Evolutionary conservation across 2,329 filamentous ascomycete species (phyloP).

Genomic region (Pseudogymnoascus verrucosus): DNA sequence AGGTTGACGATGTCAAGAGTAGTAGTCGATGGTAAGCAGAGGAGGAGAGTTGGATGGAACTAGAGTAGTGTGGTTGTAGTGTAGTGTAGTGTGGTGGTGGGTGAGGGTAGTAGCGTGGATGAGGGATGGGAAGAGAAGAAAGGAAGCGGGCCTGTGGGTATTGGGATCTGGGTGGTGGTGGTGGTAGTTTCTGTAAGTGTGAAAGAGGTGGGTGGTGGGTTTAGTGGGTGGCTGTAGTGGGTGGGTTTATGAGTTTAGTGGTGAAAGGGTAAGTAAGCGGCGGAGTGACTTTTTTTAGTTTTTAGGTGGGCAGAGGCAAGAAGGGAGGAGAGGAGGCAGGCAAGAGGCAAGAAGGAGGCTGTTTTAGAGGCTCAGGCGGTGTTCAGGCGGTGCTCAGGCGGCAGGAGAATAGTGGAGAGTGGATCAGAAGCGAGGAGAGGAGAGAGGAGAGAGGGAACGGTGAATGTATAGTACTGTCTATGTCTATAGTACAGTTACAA

Average conservation of each 20-base stretch:
- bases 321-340: background rate
- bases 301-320: background rate
- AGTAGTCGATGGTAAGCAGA: background rate
- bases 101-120: background rate
- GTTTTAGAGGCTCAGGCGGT: background rate
- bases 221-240: too few relatives aligned
- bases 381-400: background rate
- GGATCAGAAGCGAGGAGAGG: background rate
- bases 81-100: background rate
- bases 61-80: too few relatives aligned
- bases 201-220: background rate
- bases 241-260: too few relatives aligned
- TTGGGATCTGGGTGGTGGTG: background rate
- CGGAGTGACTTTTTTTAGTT: background rate
- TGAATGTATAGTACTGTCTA: background rate
- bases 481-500: background rate
- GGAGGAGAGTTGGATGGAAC: background rate
- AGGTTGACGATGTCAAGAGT: background rate
- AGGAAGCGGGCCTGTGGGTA: background rate
- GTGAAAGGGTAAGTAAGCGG: too few relatives aligned
- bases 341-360: background rate
- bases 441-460: background rate
- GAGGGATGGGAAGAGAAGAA: background rate
- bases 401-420: conserved; percentile 2
- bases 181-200: background rate